A percentile compares a stretch with the other conserved stretches of the same genome.
These are phyloP conservation scores for Chlamydomonas sp. DNA, from an alignment of 139 green algal genomes.

Conservation along the genomic window DNA sequence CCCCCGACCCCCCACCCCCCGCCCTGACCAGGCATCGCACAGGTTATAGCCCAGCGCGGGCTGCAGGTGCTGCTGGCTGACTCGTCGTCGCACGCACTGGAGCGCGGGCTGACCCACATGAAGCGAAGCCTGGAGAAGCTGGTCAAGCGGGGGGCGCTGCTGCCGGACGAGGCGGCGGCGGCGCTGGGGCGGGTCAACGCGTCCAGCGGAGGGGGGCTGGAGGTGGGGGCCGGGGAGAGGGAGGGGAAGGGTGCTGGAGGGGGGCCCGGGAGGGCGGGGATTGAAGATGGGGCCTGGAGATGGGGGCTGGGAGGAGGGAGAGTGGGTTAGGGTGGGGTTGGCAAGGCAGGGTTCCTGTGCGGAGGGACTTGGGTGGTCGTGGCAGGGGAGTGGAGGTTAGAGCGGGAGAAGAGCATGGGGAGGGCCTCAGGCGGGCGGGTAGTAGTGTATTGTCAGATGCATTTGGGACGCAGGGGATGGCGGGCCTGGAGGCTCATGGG, in stretches of 20 bases:
- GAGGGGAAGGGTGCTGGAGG: neutral
- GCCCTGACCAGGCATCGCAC: conserved; percentile 12
- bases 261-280: no score
- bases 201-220: conserved; percentile 4
- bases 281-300: no score
- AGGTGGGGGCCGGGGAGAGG: conserved; percentile 17
- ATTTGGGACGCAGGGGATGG: no score
- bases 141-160: conserved; percentile 43
- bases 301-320: no score
- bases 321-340: no score
- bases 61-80: conserved; percentile 24
- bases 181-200: conserved; percentile 28
- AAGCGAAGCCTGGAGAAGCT: conserved; percentile 41
- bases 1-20: neutral
- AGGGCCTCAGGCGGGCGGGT: no score
- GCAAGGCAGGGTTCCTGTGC: no score
- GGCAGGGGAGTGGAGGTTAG: no score
- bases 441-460: no score
- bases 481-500: no score
- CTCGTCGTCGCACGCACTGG: conserved; percentile 27
- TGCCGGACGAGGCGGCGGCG: conserved; percentile 17
- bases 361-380: no score
- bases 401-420: no score
- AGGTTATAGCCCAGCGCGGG: conserved; percentile 1
- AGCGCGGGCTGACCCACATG: conserved; percentile 39